A percentile compares a stretch with the other conserved stretches of the same genome.
phyloP scores from a whole-genome alignment of 177 flowering plant genomes.

The Telopea speciosissima region DNA sequence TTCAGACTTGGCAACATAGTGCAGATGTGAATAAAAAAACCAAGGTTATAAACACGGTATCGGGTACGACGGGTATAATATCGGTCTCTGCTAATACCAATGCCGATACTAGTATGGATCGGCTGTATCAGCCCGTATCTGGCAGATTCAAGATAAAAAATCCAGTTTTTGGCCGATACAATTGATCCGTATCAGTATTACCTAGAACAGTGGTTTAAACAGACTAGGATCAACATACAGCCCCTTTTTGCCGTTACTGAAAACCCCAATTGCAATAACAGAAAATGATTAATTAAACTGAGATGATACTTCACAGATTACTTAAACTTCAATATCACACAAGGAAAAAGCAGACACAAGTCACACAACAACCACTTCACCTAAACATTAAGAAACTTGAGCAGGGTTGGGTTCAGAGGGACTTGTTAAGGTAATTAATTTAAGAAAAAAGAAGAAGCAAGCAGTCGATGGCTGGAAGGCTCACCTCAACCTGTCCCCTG shows the following conservation, averaged over 20 bases:
- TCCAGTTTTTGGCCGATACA: too few species aligned
- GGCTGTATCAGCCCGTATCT: too few species aligned
- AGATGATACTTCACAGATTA: neutral
- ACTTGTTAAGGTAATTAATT: too few species aligned
- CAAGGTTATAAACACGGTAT: too few species aligned
- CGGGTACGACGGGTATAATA: too few species aligned
- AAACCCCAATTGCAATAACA: neutral
- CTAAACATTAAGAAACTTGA: neutral
- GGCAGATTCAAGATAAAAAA: too few species aligned
- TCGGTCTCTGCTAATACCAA: too few species aligned
- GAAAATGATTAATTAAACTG: neutral
- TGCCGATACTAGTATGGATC: too few species aligned
- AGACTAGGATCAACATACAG: neutral
- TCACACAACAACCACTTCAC: neutral
- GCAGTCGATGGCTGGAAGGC: neutral
- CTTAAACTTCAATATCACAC: neutral
- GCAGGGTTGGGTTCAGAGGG: neutral
- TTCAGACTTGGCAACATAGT: neutral
- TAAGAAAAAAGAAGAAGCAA: too few species aligned
- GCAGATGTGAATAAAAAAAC: too few species aligned
- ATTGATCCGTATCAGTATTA: neutral
- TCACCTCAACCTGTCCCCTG: conserved; percentile 90
- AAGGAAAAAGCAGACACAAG: neutral
- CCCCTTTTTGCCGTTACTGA: neutral
- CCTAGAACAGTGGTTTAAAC: neutral